Evolutionary conservation across 1,284 basidiomycete genomes (phyloP).

Genomic region (Ceratobasidium sp.): DNA sequence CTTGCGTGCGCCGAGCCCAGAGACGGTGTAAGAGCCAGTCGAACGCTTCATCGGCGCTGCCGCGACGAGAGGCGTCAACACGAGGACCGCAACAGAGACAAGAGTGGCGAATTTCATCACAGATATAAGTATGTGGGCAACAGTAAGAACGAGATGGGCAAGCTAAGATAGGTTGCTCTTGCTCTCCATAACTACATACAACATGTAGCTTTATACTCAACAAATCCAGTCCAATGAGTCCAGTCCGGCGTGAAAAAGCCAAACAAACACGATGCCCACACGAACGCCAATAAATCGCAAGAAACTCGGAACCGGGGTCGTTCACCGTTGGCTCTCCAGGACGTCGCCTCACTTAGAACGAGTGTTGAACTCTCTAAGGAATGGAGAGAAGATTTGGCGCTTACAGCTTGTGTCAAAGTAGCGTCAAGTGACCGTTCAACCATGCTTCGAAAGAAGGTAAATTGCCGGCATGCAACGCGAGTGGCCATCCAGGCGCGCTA

Average conservation of each 20-base stretch:
- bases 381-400: neutral
- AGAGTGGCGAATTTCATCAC: neutral
- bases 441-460: neutral
- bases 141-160: neutral
- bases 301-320: neutral
- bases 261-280: neutral
- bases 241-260: too few relatives aligned
- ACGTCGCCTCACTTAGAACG: neutral
- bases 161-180: neutral
- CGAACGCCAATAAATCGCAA: neutral
- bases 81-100: neutral
- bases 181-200: neutral
- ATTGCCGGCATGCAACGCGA: neutral
- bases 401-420: too few relatives aligned
- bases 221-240: too few relatives aligned
- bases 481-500: too few relatives aligned
- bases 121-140: neutral
- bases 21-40: neutral
- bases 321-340: neutral
- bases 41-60: constrained; percentile 3
- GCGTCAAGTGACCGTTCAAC: too few relatives aligned
- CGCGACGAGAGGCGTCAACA: neutral
- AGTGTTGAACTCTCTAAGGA: neutral
- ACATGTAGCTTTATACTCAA: neutral
- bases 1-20: neutral